Conservation (phyloP, 2,329 filamentous ascomycete species). For the Fusarium transvaalense region DNA sequence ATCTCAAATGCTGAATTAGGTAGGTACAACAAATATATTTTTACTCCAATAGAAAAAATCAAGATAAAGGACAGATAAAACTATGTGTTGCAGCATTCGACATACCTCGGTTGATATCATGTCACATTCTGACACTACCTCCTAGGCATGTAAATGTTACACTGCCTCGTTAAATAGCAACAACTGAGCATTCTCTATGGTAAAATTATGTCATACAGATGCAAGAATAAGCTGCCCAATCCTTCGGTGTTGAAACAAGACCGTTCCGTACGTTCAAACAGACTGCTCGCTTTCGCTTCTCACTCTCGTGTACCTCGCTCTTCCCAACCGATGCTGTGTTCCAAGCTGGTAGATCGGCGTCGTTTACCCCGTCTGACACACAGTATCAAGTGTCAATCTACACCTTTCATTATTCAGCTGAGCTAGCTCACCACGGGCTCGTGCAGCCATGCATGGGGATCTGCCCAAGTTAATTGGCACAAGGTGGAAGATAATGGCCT, state of each 20-base stretch:
- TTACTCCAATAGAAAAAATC: neutral
- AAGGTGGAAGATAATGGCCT: neutral
- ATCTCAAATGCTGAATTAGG: neutral
- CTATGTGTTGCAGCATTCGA: neutral
- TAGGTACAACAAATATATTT: neutral
- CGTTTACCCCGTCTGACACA: constrained; percentile 46
- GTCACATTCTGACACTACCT: neutral
- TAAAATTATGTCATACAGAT: neutral
- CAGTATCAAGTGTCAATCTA: constrained; percentile 5
- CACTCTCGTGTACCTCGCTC: neutral
- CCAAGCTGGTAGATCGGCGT: constrained; percentile 23
- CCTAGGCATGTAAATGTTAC: neutral
- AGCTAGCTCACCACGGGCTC: neutral
- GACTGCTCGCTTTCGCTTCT: neutral
- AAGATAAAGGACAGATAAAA: neutral
- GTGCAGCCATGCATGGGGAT: neutral
- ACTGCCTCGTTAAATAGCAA: neutral
- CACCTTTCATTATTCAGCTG: neutral
- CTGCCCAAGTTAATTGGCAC: neutral
- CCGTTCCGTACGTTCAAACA: neutral
- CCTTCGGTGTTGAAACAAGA: neutral
- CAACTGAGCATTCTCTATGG: neutral
- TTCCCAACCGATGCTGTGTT: neutral
- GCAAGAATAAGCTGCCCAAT: neutral
- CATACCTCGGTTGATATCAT: neutral